phyloP scores from a whole-genome alignment of 768 basidiomycete species.

The Leccinum broughii region DNA sequence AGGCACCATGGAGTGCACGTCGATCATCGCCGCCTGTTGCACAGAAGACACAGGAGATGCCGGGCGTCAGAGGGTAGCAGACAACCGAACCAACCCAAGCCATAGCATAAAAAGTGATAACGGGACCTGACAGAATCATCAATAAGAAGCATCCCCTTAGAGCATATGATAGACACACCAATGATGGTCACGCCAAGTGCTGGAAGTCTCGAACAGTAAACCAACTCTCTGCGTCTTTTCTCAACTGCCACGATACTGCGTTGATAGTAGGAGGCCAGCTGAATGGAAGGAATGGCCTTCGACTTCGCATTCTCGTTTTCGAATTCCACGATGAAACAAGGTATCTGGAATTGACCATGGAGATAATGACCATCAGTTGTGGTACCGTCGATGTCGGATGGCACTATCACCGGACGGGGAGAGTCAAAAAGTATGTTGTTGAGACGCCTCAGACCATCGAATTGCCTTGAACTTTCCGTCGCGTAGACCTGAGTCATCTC shows the following conservation, averaged over 20 bases:
- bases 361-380: neutral
- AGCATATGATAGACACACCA: neutral
- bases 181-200: neutral
- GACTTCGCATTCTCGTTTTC: neutral
- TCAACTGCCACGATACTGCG: neutral
- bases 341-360: neutral
- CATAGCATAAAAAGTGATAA: neutral
- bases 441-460: neutral
- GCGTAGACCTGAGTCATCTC: neutral
- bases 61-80: neutral
- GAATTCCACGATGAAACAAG: neutral
- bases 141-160: no score
- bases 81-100: no score
- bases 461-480: neutral
- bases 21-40: neutral
- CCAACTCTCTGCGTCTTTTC: neutral
- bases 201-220: neutral
- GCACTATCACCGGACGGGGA: neutral
- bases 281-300: neutral
- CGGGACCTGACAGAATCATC: neutral
- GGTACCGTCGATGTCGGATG: neutral
- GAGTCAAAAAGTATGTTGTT: neutral
- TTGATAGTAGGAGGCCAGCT: neutral
- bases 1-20: neutral
- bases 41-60: neutral